Evolutionary conservation across 2,329 filamentous ascomycete species (phyloP).

Genomic region (Periconia digitata): DNA sequence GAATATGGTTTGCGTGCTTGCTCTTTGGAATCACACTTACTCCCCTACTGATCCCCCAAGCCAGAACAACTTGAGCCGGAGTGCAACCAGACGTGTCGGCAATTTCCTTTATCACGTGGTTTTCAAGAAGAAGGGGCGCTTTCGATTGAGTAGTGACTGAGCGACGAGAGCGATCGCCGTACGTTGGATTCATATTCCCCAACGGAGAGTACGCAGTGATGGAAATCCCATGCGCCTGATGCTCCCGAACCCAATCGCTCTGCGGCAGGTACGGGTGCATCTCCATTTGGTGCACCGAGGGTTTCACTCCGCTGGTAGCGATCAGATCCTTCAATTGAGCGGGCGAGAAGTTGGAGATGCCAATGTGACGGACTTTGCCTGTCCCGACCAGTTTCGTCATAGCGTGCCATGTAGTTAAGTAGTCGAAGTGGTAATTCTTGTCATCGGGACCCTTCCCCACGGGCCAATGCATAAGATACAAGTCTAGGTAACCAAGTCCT

Average conservation of each 20-base stretch:
- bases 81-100: slow-evolving; percentile 64
- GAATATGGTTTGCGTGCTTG: slow-evolving; percentile 45
- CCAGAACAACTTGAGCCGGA: slow-evolving; percentile 75
- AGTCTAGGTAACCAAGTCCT: slow-evolving; percentile 81
- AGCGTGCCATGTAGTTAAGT: slow-evolving; percentile 20
- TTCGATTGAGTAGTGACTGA: slow-evolving; percentile 39
- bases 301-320: slow-evolving; percentile 38
- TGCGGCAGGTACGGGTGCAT: slow-evolving; percentile 16
- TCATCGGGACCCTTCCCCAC: slow-evolving; percentile 56
- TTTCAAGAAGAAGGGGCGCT: slow-evolving; percentile 35
- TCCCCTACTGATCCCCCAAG: slow-evolving; percentile 74
- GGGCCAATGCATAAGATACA: slow-evolving; percentile 65
- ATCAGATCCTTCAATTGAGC: slow-evolving; percentile 53
- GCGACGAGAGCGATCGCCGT: slow-evolving; percentile 12
- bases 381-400: slow-evolving; percentile 39
- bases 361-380: slow-evolving; percentile 14
- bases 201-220: slow-evolving; percentile 17
- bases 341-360: slow-evolving; percentile 16
- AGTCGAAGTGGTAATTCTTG: slow-evolving; percentile 25
- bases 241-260: slow-evolving; percentile 8
- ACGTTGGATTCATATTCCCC: slow-evolving; percentile 18
- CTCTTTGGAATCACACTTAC: slow-evolving; percentile 18
- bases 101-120: slow-evolving; percentile 63
- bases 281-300: slow-evolving; percentile 20
- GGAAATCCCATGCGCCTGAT: slow-evolving; percentile 13